Conservation (phyloP, 2,329 filamentous ascomycete genomes). For the Talaromyces atroroseus region DNA sequence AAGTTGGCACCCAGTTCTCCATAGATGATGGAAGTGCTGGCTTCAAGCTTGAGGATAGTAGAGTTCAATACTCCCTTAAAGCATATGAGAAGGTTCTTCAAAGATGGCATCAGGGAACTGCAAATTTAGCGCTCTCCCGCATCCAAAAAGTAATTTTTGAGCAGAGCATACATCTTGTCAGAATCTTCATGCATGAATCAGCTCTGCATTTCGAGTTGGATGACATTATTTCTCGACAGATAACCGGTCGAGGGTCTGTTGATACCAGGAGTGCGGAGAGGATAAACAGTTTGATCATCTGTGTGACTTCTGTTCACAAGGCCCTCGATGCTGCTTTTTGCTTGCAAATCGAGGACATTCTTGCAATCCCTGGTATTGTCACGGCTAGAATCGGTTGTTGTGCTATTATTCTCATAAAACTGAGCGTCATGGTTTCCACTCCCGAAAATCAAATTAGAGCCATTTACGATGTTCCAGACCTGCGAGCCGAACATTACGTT, state of each 20-base stretch:
- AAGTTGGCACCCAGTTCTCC: neutral
- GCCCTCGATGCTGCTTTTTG: too few species aligned
- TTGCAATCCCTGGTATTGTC: too few species aligned
- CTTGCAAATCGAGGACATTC: too few species aligned
- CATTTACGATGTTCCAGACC: neutral
- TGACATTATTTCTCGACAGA: neutral
- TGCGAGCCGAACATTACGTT: neutral
- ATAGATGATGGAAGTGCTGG: neutral
- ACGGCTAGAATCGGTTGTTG: too few species aligned
- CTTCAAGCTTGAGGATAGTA: neutral
- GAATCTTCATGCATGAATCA: neutral
- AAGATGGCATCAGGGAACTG: neutral
- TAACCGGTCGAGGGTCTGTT: neutral
- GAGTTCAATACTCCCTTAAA: slow-evolving; percentile 1
- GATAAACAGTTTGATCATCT: neutral
- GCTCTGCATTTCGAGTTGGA: neutral
- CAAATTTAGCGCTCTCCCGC: neutral
- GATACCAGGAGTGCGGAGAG: neutral
- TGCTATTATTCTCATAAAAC: neutral
- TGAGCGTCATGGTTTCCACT: neutral
- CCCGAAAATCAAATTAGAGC: neutral
- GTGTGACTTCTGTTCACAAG: too few species aligned
- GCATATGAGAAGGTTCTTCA: neutral
- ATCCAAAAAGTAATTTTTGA: neutral
- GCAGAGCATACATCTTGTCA: neutral